phyloP scores from a whole-genome alignment of 306 rosid species.

The Medicago lupulina region DNA sequence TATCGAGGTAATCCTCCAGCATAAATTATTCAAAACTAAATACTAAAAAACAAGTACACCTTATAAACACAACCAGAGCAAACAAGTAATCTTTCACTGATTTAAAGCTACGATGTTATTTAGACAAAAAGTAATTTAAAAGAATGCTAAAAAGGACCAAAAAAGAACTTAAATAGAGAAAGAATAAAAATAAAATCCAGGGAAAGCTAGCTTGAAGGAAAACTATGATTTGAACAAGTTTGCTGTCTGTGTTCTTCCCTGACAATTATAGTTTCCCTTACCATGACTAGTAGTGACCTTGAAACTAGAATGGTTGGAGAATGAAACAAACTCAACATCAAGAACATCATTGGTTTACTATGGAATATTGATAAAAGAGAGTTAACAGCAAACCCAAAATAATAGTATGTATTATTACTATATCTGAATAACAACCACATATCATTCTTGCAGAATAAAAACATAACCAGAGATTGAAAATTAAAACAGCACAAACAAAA shows the following conservation, averaged over 20 bases:
- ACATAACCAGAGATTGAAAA: neutral
- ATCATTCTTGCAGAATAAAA: constrained; percentile 6
- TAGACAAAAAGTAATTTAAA: no score
- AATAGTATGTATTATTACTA: neutral
- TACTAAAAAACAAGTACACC: neutral
- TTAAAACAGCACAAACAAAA: constrained; percentile 14
- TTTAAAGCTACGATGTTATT: no score
- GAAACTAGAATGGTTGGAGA: neutral
- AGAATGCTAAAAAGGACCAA: no score
- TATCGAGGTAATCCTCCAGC: neutral
- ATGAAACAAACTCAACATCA: neutral
- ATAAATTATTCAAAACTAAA: neutral
- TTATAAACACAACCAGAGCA: neutral
- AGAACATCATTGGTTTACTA: neutral
- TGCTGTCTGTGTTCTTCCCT: no score
- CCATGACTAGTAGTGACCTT: neutral
- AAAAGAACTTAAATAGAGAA: no score
- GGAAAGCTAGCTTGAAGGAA: neutral
- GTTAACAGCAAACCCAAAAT: neutral
- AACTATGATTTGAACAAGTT: neutral
- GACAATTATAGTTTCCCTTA: neutral
- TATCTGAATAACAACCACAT: neutral
- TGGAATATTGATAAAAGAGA: neutral
- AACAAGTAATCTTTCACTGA: no score
- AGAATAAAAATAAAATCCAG: neutral